phyloP scores from a whole-genome alignment of 1,284 basidiomycete genomes.

The Apiotrichum gracile region DNA sequence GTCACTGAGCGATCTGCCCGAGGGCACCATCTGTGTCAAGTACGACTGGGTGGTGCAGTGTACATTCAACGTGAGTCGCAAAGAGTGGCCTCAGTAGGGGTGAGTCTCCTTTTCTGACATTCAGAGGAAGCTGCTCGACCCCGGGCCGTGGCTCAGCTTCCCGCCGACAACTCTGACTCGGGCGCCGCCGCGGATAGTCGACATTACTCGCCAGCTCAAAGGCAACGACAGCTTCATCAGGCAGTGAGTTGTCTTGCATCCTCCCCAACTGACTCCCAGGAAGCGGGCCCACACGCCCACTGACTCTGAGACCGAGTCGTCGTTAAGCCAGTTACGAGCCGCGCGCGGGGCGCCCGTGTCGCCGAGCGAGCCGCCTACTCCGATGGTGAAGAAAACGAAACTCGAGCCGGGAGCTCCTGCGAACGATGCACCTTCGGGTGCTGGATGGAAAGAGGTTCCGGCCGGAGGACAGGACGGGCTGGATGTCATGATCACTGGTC shows the following conservation, averaged over 20 bases:
- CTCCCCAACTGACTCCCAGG: slow-evolving; percentile 3
- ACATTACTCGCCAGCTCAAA: slow-evolving; percentile 25
- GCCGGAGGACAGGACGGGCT: slow-evolving; percentile 26
- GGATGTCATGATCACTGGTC: slow-evolving; percentile 35
- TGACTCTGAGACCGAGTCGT: slow-evolving; percentile 38
- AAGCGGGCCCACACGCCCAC: slow-evolving; percentile 17
- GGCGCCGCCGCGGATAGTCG: slow-evolving; percentile 14
- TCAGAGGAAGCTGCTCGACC: slow-evolving; percentile 23
- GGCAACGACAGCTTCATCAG: slow-evolving; percentile 19
- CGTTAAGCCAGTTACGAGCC: neutral
- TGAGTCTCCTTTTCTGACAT: neutral
- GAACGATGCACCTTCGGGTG: slow-evolving; percentile 19
- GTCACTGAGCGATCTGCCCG: slow-evolving; percentile 31
- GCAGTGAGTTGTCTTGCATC: slow-evolving; percentile 10
- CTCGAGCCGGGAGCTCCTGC: no score
- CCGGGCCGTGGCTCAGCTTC: slow-evolving; percentile 27
- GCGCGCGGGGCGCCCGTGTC: neutral
- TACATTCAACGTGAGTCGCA: slow-evolving; percentile 25
- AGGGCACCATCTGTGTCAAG: slow-evolving; percentile 34
- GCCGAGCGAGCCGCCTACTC: neutral
- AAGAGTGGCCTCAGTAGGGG: no score
- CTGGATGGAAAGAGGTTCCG: slow-evolving; percentile 25
- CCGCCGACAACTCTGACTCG: slow-evolving; percentile 22
- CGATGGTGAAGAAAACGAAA: neutral
- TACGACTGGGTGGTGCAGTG: slow-evolving; percentile 37